A percentile compares a stretch with the other conserved stretches of the same genome.
phyloP scores from a whole-genome alignment of 2,329 filamentous ascomycete species.

The Fusarium sp. region DNA sequence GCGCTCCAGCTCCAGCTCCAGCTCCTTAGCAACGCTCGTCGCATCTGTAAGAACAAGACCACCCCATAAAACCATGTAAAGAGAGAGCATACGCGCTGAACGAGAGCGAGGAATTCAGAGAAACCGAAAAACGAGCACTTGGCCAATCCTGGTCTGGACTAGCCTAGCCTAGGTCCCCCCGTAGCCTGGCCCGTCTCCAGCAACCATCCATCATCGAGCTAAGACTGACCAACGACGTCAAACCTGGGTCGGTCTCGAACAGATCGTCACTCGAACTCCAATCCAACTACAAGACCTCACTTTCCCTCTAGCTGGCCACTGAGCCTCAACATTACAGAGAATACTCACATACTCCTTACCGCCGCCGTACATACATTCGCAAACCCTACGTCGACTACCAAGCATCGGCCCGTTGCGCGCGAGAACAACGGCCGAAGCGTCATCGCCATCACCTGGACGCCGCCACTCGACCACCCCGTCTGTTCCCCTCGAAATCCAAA shows the following conservation, averaged over 20 bases:
- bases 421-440: conserved; percentile 21
- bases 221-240: conserved; percentile 42
- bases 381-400: conserved; percentile 7
- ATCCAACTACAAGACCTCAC: conserved; percentile 17
- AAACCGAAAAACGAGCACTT: conserved; percentile 36
- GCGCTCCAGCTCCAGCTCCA: background rate
- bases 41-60: conserved; percentile 13
- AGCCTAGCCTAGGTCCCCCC: background rate
- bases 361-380: conserved; percentile 9
- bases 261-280: conserved; percentile 12
- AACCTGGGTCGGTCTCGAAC: conserved; percentile 24
- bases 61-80: background rate
- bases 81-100: background rate
- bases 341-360: background rate
- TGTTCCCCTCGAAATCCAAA: background rate
- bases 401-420: background rate
- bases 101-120: conserved; percentile 23
- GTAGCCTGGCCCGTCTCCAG: conserved; percentile 27
- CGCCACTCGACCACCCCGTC: conserved; percentile 1
- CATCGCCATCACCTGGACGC: conserved; percentile 12
- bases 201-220: conserved; percentile 25
- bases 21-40: conserved; percentile 16
- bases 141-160: conserved; percentile 26
- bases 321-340: background rate
- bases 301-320: background rate